Percentiles rank a stretch among this genome's conserved stretches.
Conservation (phyloP, 2,329 filamentous ascomycete genomes). For the Colletotrichum tamarilloi region DNA sequence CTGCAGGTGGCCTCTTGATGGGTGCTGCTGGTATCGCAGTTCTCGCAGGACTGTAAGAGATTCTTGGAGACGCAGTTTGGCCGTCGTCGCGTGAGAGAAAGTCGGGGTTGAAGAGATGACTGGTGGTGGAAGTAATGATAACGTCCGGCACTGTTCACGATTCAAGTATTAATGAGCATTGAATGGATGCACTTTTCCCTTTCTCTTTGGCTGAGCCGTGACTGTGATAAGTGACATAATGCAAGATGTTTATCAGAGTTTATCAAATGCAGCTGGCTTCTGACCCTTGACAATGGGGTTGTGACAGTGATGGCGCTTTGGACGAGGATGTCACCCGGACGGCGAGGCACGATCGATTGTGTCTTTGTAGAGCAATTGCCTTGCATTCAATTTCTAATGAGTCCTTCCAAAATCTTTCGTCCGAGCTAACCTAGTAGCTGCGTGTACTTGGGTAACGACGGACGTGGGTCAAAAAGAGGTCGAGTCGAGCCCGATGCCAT, state of each 20-base stretch:
- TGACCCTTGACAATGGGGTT: not conserved
- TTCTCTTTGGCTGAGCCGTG: not conserved
- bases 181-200: not conserved
- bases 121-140: not conserved
- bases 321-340: not conserved
- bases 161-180: conserved; percentile 12
- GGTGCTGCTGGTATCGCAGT: conserved; percentile 44
- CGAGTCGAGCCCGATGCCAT: conserved; percentile 11
- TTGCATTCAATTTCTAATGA: not conserved
- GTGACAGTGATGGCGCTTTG: not conserved
- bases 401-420: not conserved
- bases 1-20: conserved; percentile 40
- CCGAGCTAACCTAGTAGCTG: not conserved
- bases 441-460: conserved; percentile 3
- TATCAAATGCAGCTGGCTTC: not conserved
- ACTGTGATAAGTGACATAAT: too few relatives aligned
- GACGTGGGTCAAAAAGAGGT: conserved; percentile 1
- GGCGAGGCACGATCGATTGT: not conserved
- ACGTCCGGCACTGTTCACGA: not conserved
- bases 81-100: not conserved
- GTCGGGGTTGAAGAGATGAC: not conserved
- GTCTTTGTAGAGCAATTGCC: not conserved
- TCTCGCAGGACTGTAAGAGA: conserved; percentile 41
- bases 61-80: not conserved
- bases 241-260: too few relatives aligned